These are phyloP conservation scores for Chlamydomonas reinhardtii DNA, from an alignment of 163 green algal genomes.

Conservation along the genomic window DNA sequence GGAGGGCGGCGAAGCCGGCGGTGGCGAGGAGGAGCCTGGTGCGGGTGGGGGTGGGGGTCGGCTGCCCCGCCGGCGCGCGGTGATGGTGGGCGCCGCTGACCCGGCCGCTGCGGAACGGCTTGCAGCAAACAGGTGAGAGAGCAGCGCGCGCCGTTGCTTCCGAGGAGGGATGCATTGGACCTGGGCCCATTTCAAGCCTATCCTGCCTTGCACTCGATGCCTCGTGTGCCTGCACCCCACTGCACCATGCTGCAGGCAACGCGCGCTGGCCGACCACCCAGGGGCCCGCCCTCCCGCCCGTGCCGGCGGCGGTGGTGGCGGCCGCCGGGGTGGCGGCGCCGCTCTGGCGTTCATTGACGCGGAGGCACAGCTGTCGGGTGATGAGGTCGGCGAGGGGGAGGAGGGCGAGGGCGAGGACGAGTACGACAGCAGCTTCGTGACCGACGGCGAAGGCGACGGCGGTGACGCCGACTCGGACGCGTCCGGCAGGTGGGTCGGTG, in stretches of 20 bases:
- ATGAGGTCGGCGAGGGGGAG: constrained; percentile 12
- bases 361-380: constrained; percentile 28
- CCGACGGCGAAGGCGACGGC: constrained; percentile 8
- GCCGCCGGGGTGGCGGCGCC: background rate
- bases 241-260: too few species aligned
- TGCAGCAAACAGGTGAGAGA: background rate
- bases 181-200: too few species aligned
- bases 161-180: too few species aligned
- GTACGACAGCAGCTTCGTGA: constrained; percentile 49
- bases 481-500: constrained; percentile 7
- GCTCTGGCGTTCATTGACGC: constrained; percentile 12
- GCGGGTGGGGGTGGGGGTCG: background rate
- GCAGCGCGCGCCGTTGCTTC: too few species aligned
- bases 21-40: background rate
- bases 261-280: too few species aligned
- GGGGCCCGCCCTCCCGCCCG: too few species aligned
- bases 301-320: too few species aligned
- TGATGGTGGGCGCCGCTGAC: background rate
- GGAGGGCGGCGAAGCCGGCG: background rate
- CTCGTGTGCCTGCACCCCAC: too few species aligned
- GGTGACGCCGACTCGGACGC: constrained; percentile 23
- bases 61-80: background rate
- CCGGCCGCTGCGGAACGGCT: background rate
- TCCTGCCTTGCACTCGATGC: too few species aligned
- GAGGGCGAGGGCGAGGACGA: constrained; percentile 27